Percentiles rank a stretch among this genome's conserved stretches.
Evolutionary conservation across 495 filamentous ascomycete genomes (phyloP).

Genomic region (Tuber borchii): DNA sequence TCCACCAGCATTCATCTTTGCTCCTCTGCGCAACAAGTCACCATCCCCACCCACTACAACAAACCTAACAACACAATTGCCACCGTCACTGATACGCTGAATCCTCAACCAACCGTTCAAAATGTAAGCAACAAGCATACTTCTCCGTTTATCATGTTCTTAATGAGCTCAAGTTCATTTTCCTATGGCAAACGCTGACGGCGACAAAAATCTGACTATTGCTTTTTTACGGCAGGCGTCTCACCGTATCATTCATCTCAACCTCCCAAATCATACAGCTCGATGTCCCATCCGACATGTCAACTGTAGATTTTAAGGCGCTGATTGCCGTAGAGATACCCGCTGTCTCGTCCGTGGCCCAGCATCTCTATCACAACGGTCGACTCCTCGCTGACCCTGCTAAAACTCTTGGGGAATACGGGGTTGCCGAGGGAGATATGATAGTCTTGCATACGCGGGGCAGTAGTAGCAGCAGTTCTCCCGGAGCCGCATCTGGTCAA

Average conservation of each 20-base stretch:
- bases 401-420: slow-evolving; percentile 72
- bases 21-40: not conserved
- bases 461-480: slow-evolving; percentile 43
- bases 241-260: slow-evolving; percentile 76
- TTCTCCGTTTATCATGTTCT: not conserved
- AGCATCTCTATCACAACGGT: slow-evolving; percentile 84
- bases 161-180: not conserved
- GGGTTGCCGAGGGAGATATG: slow-evolving; percentile 86
- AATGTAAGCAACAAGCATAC: not conserved
- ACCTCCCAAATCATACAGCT: slow-evolving; percentile 60
- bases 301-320: slow-evolving; percentile 76
- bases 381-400: slow-evolving; percentile 66
- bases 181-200: not conserved
- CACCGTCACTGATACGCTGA: not conserved
- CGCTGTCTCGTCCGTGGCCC: slow-evolving; percentile 50
- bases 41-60: not conserved
- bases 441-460: slow-evolving; percentile 68
- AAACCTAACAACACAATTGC: not conserved
- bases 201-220: not conserved
- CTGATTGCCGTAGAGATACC: slow-evolving; percentile 59
- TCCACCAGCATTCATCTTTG: slow-evolving; percentile 1
- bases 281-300: slow-evolving; percentile 76
- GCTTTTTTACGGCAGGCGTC: slow-evolving; percentile 52
- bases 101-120: not conserved
- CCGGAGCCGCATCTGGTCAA: slow-evolving; percentile 35